Evolutionary conservation across 2,329 filamentous ascomycete genomes (phyloP), one percentile per base, ranked within the genome.

Genomic region (Aspergillus tanneri): DNA sequence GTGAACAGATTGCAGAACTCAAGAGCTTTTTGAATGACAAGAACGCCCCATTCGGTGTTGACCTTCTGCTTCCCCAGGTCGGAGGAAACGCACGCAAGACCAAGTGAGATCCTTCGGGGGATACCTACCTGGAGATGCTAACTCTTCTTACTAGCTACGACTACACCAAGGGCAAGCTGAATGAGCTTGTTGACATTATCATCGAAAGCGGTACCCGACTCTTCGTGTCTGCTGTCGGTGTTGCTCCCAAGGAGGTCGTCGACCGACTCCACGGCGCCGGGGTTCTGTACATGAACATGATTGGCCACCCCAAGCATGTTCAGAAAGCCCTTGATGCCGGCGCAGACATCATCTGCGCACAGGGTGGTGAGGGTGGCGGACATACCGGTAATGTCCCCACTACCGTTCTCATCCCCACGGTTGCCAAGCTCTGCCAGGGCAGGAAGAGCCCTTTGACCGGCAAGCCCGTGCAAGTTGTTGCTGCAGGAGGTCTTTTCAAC

Each of bases 221-320:
- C 51, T 99, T 99, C 77, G 93, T 99, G 63, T 96, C 89, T 43
- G 93, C 93, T 64, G 90, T 99, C 69, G 93, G 93, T 65, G 87
- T 97, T 21, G 91, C 93, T 35, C 90, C 93, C 59, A 89, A 88
- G 74, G 77, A 81, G 60, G 86, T 96, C 50, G 90, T 99, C 64
- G 90, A 97, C 58, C 87, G 83, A 68, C 84, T 99, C 38, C 93
- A 99, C 82, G 82, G 84, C 67, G 77, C 84, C 65, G 91, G 91
- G 59, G 82, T 99, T 60, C 81, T 95, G 59, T 96, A 95, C 81
- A 97, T 97, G 93, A 99, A 99, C 85, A 99, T 99, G 93, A 91
- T 99, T 70, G 93, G 93, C 59, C 93, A 99, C 81, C 92, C 93
- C 67, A 99, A 99, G 85, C 93, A 99, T 77, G 92, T 96, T 56